Percentiles rank a stretch among this genome's conserved stretches.
Conservation (phyloP, 805 yeast genomes). For the Yamadazyma ubonensis region DNA sequence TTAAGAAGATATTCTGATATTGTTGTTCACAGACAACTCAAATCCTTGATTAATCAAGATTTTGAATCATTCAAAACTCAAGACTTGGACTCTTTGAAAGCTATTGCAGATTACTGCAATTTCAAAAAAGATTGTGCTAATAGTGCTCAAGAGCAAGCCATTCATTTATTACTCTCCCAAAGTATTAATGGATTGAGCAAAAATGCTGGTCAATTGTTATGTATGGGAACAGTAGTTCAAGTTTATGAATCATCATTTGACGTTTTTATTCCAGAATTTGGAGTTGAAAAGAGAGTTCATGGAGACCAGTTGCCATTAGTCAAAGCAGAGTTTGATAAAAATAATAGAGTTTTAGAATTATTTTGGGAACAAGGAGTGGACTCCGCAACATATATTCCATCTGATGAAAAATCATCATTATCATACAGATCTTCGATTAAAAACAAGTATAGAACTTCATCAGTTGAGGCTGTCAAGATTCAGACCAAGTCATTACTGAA, state of each 20-base stretch:
- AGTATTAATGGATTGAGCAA: conserved; percentile 73
- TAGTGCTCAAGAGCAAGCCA: conserved; percentile 91
- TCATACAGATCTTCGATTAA: conserved; percentile 77
- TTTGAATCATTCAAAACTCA: conserved; percentile 37
- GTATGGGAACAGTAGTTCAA: conserved; percentile 84
- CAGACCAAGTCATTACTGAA: conserved; percentile 38
- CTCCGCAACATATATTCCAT: conserved; percentile 86
- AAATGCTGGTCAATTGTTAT: conserved; percentile 75
- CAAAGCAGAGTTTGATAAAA: conserved; percentile 87
- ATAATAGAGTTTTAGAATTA: conserved; percentile 65
- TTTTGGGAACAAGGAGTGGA: conserved; percentile 94
- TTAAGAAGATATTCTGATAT: conserved; percentile 88
- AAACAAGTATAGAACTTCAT: conserved; percentile 71
- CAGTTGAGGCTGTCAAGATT: conserved; percentile 66
- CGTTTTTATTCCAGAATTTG: conserved; percentile 87
- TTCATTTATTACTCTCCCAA: conserved; percentile 81
- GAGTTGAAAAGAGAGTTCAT: conserved; percentile 93
- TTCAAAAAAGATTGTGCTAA: conserved; percentile 94
- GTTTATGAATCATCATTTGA: conserved; percentile 97
- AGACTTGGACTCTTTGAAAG: conserved; percentile 69
- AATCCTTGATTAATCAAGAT: conserved; percentile 50
- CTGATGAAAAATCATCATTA: conserved; percentile 78
- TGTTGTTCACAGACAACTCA: conserved; percentile 89
- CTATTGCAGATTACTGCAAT: conserved; percentile 88
- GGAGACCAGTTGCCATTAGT: conserved; percentile 93